Conservation (phyloP, 305 asterid species). For the Fraxinus baroniana region DNA sequence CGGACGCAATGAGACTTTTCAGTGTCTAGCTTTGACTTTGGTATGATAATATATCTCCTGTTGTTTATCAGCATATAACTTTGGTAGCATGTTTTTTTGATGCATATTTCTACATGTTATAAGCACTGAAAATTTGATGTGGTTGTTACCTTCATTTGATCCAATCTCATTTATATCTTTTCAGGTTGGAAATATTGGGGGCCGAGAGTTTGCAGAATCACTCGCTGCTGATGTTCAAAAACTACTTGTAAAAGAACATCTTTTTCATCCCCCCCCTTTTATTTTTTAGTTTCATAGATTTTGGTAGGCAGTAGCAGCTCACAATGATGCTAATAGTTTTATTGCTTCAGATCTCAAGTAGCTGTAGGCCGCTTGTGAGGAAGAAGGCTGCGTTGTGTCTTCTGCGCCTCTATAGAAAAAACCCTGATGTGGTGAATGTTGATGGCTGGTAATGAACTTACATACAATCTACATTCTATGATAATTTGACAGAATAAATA, state of each 20-base stretch:
- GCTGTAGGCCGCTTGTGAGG: conserved; percentile 98
- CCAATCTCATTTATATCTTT: conserved; percentile 22
- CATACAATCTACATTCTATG: not conserved
- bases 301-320: conserved; percentile 16
- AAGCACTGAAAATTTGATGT: not conserved
- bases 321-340: conserved; percentile 34
- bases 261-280: conserved; percentile 9
- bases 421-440: conserved; percentile 95
- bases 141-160: conserved; percentile 10
- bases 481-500: conserved; percentile 12
- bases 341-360: conserved; percentile 78
- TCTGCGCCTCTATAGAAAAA: conserved; percentile 86
- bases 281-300: not conserved
- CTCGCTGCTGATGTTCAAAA: conserved; percentile 99
- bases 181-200: conserved; percentile 99
- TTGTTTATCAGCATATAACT: not conserved
- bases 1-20: conserved; percentile 98
- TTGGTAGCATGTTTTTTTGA: not conserved
- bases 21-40: conserved; percentile 95
- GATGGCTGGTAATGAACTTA: conserved; percentile 81
- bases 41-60: conserved; percentile 37
- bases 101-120: not conserved
- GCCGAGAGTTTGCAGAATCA: conserved; percentile 97
- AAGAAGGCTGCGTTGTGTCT: conserved; percentile 98
- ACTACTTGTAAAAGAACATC: conserved; percentile 71